Percentiles rank a stretch among this genome's conserved stretches.
Conservation (phyloP, 805 yeast genomes). For the Schwanniomyces pseudopolymorphus region DNA sequence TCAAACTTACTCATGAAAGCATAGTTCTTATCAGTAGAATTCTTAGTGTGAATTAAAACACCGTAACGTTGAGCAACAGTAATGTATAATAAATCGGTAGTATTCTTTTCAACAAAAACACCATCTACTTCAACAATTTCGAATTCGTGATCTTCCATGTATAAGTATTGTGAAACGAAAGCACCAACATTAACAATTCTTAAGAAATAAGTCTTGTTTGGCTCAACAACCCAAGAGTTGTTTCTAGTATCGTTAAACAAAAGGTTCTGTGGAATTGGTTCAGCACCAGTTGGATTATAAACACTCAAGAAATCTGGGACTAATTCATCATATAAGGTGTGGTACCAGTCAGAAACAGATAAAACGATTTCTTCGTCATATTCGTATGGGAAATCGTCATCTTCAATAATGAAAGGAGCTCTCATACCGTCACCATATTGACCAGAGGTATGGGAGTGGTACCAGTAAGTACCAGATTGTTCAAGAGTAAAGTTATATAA, state of each 20-base stretch:
- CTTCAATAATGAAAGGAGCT: constrained; percentile 72
- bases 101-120: constrained; percentile 57
- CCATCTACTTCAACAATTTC: constrained; percentile 46
- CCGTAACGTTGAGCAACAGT: constrained; percentile 84
- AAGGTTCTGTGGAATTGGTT: constrained; percentile 70
- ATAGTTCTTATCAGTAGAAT: constrained; percentile 44
- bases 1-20: constrained; percentile 65
- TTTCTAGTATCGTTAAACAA: constrained; percentile 66
- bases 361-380: constrained; percentile 64
- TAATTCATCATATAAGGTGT: constrained; percentile 48
- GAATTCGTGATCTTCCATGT: constrained; percentile 41
- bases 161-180: constrained; percentile 62
- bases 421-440: constrained; percentile 95
- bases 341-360: constrained; percentile 65
- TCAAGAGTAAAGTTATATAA: constrained; percentile 86
- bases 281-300: constrained; percentile 83
- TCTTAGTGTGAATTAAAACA: constrained; percentile 61
- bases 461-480: constrained; percentile 94
- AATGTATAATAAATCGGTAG: constrained; percentile 55
- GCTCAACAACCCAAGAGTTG: constrained; percentile 53
- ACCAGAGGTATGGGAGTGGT: constrained; percentile 89
- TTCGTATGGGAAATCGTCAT: constrained; percentile 52
- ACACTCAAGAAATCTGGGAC: constrained; percentile 52
- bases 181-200: constrained; percentile 68
- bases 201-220: constrained; percentile 61